Evolutionary conservation across 192 early-diverging fungal genomes (phyloP).

Genomic region (Coemansia sp.): DNA sequence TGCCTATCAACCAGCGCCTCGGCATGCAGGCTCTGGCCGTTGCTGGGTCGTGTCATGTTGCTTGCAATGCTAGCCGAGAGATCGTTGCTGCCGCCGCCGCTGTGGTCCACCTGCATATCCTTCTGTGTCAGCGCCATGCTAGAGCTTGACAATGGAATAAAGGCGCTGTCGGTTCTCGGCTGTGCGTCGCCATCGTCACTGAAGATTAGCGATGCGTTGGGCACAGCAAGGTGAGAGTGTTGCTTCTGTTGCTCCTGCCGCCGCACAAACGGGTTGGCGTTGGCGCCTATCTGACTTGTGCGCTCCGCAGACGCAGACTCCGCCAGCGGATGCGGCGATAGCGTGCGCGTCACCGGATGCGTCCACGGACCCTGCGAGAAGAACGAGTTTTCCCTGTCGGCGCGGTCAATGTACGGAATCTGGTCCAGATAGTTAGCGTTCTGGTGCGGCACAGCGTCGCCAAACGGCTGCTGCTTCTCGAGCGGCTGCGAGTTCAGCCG

Average conservation of each 20-base stretch:
- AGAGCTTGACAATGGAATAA: constrained; percentile 44
- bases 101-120: not conserved
- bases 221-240: not conserved
- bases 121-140: constrained; percentile 15
- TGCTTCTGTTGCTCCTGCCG: constrained; percentile 21
- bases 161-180: constrained; percentile 15
- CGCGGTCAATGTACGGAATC: constrained; percentile 52
- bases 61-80: constrained; percentile 15
- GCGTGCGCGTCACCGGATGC: constrained; percentile 24
- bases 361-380: constrained; percentile 51
- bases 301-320: not conserved
- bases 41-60: constrained; percentile 32
- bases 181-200: constrained; percentile 1
- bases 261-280: not conserved
- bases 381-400: constrained; percentile 42
- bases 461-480: not conserved
- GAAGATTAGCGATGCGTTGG: constrained; percentile 13
- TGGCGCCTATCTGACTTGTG: not conserved
- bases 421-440: constrained; percentile 24
- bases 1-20: constrained; percentile 21
- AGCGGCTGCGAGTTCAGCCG: not conserved
- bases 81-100: constrained; percentile 1
- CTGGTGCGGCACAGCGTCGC: not conserved
- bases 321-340: constrained; percentile 6
- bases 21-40: constrained; percentile 40